Conservation (phyloP, 768 basidiomycete species). For the Xerocomellus intermedius region DNA sequence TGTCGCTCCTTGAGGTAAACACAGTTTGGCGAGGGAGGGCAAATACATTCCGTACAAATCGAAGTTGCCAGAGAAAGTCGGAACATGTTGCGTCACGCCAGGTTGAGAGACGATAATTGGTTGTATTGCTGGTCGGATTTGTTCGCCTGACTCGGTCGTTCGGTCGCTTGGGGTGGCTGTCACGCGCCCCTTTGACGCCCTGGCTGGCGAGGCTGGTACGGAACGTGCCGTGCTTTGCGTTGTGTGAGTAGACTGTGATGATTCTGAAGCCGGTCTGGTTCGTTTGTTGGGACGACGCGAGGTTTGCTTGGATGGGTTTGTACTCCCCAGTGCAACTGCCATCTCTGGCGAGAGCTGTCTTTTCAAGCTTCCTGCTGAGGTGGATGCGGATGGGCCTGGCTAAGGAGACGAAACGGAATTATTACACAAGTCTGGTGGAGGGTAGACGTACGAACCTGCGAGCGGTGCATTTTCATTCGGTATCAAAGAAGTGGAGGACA, state of each 20-base stretch:
- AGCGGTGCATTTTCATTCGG: constrained; percentile 11
- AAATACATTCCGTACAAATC: constrained; percentile 42
- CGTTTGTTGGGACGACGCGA: constrained; percentile 22
- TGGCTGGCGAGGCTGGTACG: constrained; percentile 8
- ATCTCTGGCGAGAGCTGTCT: constrained; percentile 21
- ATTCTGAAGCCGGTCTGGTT: constrained; percentile 8
- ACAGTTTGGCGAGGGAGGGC: constrained; percentile 35
- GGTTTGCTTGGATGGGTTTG: background rate
- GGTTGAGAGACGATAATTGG: constrained; percentile 8
- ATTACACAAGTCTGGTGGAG: background rate
- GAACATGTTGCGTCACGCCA: constrained; percentile 1
- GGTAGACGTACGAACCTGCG: constrained; percentile 11
- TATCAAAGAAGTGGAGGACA: background rate
- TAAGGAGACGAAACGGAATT: background rate
- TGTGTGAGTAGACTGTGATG: constrained; percentile 7
- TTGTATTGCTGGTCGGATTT: constrained; percentile 1
- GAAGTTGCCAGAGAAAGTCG: constrained; percentile 34
- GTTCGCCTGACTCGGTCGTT: background rate
- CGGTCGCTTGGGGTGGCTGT: background rate
- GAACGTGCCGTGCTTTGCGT: constrained; percentile 3
- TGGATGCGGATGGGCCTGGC: constrained; percentile 13
- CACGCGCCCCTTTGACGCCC: constrained; percentile 1
- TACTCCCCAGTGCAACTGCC: background rate
- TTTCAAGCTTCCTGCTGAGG: constrained; percentile 22
- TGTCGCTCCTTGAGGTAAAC: constrained; percentile 28